Percentiles rank a stretch among this genome's conserved stretches.
Conservation (phyloP, 306 rosid species). For the Crotalaria pallida region DNA sequence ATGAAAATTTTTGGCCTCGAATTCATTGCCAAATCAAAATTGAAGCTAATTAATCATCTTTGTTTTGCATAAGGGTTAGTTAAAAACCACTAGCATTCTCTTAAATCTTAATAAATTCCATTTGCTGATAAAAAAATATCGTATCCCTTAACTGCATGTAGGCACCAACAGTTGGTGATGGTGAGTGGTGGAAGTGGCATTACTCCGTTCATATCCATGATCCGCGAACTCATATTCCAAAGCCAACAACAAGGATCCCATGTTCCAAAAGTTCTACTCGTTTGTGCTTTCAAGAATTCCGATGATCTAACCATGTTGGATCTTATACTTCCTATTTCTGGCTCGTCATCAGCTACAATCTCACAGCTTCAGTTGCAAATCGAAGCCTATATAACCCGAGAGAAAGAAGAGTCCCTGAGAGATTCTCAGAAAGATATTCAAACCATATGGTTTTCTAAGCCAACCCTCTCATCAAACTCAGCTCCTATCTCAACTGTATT, state of each 20-base stretch:
- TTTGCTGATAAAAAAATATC: too few relatives aligned
- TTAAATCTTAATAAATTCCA: too few relatives aligned
- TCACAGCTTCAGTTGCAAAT: slow-evolving; percentile 34
- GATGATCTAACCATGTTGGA: slow-evolving; percentile 46
- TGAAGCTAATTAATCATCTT: neutral
- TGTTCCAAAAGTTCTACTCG: slow-evolving; percentile 32
- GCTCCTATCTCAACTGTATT: slow-evolving; percentile 34
- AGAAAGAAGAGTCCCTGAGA: slow-evolving; percentile 22
- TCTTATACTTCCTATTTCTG: slow-evolving; percentile 42
- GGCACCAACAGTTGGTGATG: slow-evolving; percentile 43
- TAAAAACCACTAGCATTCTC: too few relatives aligned
- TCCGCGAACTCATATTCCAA: slow-evolving; percentile 51
- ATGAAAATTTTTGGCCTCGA: neutral
- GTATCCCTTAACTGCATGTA: neutral
- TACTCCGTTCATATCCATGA: slow-evolving; percentile 58
- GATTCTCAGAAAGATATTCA: slow-evolving; percentile 17
- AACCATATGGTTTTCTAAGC: slow-evolving; percentile 37
- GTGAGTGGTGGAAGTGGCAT: slow-evolving; percentile 68
- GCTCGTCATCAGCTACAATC: slow-evolving; percentile 18
- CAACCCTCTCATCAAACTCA: slow-evolving; percentile 13
- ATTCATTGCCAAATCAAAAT: too few relatives aligned
- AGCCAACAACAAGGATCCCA: slow-evolving; percentile 28
- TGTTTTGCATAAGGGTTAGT: neutral
- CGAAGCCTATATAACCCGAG: slow-evolving; percentile 49
- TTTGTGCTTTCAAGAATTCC: slow-evolving; percentile 36